Percentiles rank a stretch among this genome's conserved stretches.
phyloP scores from a whole-genome alignment of 768 basidiomycete genomes.

The Podaxis pistillaris region DNA sequence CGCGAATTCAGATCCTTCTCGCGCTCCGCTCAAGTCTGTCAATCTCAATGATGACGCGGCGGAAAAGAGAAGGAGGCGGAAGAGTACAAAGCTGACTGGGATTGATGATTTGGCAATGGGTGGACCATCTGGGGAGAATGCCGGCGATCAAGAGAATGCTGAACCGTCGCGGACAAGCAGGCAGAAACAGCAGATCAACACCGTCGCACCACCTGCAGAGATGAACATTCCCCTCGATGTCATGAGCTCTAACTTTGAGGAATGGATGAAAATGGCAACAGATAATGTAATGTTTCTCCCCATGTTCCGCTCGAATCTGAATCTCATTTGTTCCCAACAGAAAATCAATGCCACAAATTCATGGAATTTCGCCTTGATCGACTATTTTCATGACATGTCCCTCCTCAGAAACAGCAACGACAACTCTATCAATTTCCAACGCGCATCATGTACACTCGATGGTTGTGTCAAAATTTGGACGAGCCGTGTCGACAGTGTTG shows the following conservation, averaged over 20 bases:
- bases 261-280: conserved; percentile 99
- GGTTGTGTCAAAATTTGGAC: conserved; percentile 99
- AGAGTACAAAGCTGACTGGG: conserved; percentile 65
- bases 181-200: conserved; percentile 62
- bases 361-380: conserved; percentile 97
- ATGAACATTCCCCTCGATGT: conserved; percentile 73
- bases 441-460: conserved; percentile 94
- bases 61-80: conserved; percentile 79
- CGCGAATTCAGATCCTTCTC: conserved; percentile 33
- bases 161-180: conserved; percentile 49
- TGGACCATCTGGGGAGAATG: conserved; percentile 51
- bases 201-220: conserved; percentile 55
- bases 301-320: background rate
- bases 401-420: conserved; percentile 89
- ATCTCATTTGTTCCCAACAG: conserved; percentile 28
- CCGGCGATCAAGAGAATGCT: conserved; percentile 33
- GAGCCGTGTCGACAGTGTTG: conserved; percentile 93
- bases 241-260: conserved; percentile 93
- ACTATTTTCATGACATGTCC: conserved; percentile 99
- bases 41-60: conserved; percentile 83
- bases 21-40: conserved; percentile 43
- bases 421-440: conserved; percentile 98
- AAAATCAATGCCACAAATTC: conserved; percentile 99
- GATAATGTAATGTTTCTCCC: conserved; percentile 76
- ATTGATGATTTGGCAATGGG: conserved; percentile 52